Conservation (phyloP, 768 basidiomycete species). For the Xerocomus brunneocitrinus region DNA sequence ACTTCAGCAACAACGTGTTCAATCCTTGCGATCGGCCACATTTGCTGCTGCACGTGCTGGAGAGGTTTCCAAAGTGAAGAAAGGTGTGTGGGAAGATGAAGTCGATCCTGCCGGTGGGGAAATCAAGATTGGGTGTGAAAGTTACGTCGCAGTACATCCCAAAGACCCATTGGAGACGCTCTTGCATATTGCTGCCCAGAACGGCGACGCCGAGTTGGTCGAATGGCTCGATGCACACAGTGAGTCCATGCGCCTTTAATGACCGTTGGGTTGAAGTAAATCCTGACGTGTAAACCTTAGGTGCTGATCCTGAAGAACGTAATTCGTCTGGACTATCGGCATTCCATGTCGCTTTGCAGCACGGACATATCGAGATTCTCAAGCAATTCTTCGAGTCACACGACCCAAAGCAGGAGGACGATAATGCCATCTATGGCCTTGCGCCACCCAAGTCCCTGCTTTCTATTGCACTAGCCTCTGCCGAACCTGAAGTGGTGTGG, state of each 20-base stretch:
- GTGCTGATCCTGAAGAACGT: constrained; percentile 69
- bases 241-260: constrained; percentile 36
- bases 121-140: constrained; percentile 51
- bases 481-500: constrained; percentile 61
- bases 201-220: constrained; percentile 54
- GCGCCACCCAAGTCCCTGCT: constrained; percentile 43
- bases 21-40: constrained; percentile 53
- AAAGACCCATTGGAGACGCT: constrained; percentile 63
- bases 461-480: constrained; percentile 53
- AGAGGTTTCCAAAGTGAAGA: constrained; percentile 50
- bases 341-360: constrained; percentile 60
- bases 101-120: constrained; percentile 75
- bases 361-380: constrained; percentile 49
- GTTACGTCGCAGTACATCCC: constrained; percentile 42
- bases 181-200: constrained; percentile 57
- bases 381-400: constrained; percentile 60
- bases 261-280: constrained; percentile 16
- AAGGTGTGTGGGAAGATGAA: constrained; percentile 61
- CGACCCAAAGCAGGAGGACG: constrained; percentile 51
- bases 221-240: constrained; percentile 72
- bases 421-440: constrained; percentile 43
- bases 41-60: constrained; percentile 63
- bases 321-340: constrained; percentile 55
- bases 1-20: constrained; percentile 44
- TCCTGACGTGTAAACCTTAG: constrained; percentile 35